A percentile compares a stretch with the other conserved stretches of the same genome.
Evolutionary conservation across 176 grass and related monocot genomes (phyloP).

Genomic region (Paspalum notatum): DNA sequence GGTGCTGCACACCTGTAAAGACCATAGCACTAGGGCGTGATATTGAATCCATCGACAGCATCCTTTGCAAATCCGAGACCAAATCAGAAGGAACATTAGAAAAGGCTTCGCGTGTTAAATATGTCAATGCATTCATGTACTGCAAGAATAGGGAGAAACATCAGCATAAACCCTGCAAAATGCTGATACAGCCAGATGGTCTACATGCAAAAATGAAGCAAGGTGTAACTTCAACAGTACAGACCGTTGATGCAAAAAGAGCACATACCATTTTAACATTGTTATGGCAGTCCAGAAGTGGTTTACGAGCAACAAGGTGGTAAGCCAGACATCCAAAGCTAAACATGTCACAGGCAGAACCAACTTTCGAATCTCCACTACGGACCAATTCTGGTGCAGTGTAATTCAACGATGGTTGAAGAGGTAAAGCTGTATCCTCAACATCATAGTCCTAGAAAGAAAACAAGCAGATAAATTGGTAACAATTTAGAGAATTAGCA

Average conservation of each 20-base stretch:
- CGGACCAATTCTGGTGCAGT: conserved; percentile 96
- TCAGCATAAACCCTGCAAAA: conserved; percentile 27
- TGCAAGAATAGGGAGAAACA: conserved; percentile 45
- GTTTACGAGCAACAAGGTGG: conserved; percentile 77
- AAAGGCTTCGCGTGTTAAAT: conserved; percentile 92
- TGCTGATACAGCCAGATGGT: conserved; percentile 26
- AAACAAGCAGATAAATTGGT: conserved; percentile 34
- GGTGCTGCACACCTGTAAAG: conserved; percentile 71
- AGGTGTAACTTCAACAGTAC: background rate
- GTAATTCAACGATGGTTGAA: conserved; percentile 95
- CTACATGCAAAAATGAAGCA: background rate
- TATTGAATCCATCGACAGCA: conserved; percentile 80
- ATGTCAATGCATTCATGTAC: conserved; percentile 90
- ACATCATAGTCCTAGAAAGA: conserved; percentile 93
- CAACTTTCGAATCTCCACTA: conserved; percentile 64
- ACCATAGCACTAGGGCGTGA: conserved; percentile 85
- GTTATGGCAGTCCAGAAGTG: conserved; percentile 96
- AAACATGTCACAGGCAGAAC: conserved; percentile 86
- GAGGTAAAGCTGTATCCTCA: conserved; percentile 85
- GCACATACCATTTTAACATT: conserved; percentile 96
- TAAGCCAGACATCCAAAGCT: conserved; percentile 97
- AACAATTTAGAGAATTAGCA: conserved; percentile 4
- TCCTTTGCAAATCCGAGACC: conserved; percentile 81
- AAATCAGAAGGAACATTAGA: conserved; percentile 79
- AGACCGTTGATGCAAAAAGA: conserved; percentile 29